phyloP scores from a whole-genome alignment of 169 alveolate genomes.

The Haemoproteus tartakovskyi region DNA sequence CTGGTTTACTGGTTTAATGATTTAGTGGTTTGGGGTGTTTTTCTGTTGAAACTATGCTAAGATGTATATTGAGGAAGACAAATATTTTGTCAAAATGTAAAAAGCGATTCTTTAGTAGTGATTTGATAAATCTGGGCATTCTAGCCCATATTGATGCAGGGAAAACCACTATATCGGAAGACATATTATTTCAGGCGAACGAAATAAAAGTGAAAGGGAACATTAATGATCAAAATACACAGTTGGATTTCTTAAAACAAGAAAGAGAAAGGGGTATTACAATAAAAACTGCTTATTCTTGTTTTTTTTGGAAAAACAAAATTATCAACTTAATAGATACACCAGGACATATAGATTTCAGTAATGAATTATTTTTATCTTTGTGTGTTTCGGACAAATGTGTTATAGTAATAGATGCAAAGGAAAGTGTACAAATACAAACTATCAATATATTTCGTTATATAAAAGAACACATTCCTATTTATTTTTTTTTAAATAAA shows the following conservation, averaged over 20 bases:
- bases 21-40: background rate
- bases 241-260: conserved; percentile 82
- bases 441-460: conserved; percentile 84
- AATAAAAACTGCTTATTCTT: conserved; percentile 87
- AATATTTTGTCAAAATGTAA: background rate
- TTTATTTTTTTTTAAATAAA: conserved; percentile 86
- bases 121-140: conserved; percentile 76
- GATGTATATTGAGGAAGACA: background rate
- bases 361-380: conserved; percentile 87
- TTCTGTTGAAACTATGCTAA: conserved; percentile 2
- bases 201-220: conserved; percentile 73
- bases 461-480: conserved; percentile 84
- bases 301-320: conserved; percentile 82
- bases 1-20: no score
- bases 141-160: conserved; percentile 92
- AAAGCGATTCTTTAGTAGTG: conserved; percentile 14
- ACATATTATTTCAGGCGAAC: conserved; percentile 83
- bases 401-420: conserved; percentile 87
- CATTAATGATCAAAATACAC: conserved; percentile 87
- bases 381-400: conserved; percentile 88
- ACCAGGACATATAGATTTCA: conserved; percentile 92
- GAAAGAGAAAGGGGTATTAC: conserved; percentile 90
- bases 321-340: conserved; percentile 87
- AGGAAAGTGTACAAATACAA: conserved; percentile 86
- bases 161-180: conserved; percentile 84